Percentiles rank a stretch among this genome's conserved stretches.
These are phyloP conservation scores for Diplodia scrobiculata DNA, from an alignment of 2,329 filamentous ascomycete species.

Conservation along the genomic window DNA sequence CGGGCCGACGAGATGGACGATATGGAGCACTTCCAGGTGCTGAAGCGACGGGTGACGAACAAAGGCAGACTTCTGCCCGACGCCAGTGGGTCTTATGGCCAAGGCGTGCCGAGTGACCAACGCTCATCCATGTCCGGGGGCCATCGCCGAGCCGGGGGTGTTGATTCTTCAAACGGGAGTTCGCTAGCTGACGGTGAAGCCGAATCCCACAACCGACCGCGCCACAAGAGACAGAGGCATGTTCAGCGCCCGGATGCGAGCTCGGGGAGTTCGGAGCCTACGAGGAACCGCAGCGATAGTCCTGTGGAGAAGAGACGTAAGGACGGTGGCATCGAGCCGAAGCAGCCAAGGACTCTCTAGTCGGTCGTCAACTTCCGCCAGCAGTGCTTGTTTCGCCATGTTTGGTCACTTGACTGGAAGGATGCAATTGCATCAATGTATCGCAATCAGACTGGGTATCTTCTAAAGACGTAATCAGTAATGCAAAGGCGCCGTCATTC, in stretches of 20 bases:
- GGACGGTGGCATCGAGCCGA: not conserved
- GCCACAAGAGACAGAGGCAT: not conserved
- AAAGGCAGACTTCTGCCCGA: not conserved
- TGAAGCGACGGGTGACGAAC: not conserved
- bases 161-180: not conserved
- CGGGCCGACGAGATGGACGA: not conserved
- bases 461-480: not conserved
- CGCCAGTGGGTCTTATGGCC: not conserved
- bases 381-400: too few species aligned
- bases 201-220: not conserved
- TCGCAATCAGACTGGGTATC: not conserved
- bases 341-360: not conserved
- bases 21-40: not conserved
- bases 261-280: not conserved
- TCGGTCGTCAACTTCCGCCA: too few species aligned
- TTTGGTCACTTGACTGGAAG: not conserved
- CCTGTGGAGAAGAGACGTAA: not conserved
- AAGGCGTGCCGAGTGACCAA: not conserved
- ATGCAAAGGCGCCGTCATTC: constrained; percentile 16
- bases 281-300: not conserved
- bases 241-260: not conserved
- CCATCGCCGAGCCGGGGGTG: not conserved
- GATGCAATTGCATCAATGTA: not conserved
- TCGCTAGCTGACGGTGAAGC: not conserved
- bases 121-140: not conserved